These are phyloP conservation scores for Castanea sativa DNA, from an alignment of 306 rosid genomes.

Conservation along the genomic window DNA sequence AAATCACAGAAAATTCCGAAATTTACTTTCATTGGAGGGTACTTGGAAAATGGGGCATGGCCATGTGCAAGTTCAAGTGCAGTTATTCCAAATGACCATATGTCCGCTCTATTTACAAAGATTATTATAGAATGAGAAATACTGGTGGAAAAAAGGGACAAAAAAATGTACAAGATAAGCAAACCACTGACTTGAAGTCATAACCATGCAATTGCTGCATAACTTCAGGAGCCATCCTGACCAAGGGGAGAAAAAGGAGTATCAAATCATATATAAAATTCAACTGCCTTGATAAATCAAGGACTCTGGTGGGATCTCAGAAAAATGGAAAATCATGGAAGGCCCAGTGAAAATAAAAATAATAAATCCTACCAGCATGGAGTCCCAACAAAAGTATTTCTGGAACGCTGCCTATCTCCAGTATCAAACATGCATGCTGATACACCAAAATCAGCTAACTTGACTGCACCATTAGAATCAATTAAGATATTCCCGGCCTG, in stretches of 20 bases:
- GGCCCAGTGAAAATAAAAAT: slow-evolving; percentile 15
- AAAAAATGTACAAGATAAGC: slow-evolving; percentile 8
- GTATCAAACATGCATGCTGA: slow-evolving; percentile 92
- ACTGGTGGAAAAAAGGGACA: slow-evolving; percentile 4
- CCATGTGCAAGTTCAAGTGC: slow-evolving; percentile 99
- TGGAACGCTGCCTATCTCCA: slow-evolving; percentile 90
- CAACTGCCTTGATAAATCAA: not conserved
- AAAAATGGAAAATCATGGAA: not conserved
- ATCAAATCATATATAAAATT: slow-evolving; percentile 12
- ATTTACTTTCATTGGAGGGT: slow-evolving; percentile 96
- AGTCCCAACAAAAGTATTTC: slow-evolving; percentile 98
- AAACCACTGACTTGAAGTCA: slow-evolving; percentile 83
- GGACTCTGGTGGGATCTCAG: not conserved
- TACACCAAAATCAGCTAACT: slow-evolving; percentile 97
- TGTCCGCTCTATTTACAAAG: slow-evolving; percentile 81
- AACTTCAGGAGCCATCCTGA: slow-evolving; percentile 99
- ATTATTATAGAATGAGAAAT: slow-evolving; percentile 1
- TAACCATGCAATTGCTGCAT: slow-evolving; percentile 98
- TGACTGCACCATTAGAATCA: slow-evolving; percentile 84
- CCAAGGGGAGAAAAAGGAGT: slow-evolving; percentile 12
- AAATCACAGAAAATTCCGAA: slow-evolving; percentile 24
- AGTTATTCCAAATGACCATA: slow-evolving; percentile 98
- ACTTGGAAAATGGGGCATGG: slow-evolving; percentile 97
- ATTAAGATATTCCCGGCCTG: slow-evolving; percentile 96
- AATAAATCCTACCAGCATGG: slow-evolving; percentile 80